Evolutionary conservation across 1,284 basidiomycete genomes (phyloP), one percentile per base, ranked within the genome.

Genomic region (Ceratobasidium sp.): DNA sequence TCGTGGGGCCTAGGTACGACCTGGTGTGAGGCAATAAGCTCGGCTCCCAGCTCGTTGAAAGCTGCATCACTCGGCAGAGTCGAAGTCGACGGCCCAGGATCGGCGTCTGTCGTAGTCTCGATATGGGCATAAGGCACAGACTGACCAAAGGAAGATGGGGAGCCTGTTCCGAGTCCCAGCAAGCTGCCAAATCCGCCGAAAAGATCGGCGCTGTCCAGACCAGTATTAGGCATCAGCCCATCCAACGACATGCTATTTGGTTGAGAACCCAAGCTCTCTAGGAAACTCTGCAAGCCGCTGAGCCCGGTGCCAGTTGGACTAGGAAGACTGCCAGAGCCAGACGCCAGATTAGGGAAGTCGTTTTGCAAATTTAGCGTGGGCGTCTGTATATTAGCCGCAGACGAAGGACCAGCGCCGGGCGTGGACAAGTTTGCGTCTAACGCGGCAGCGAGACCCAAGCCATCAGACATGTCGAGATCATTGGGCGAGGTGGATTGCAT

Each of bases 21-120:
- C 43, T 70, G 66, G 23, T 70, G 66, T 7, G 66, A 70, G 23
- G 66, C 66, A 70, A 70, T 70, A 28, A 70, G 43, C 66, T 70
- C 66, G n/a, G 66, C 66, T 47, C 66, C 66, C 2, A 70, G 18
- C 43, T 70, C 66, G 43, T 70, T 70, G 44, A 70, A 70, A n/a
- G 66, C 66, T 8, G 52, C 66, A 32, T 70, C 66, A 47, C 43
- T 58, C 18, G 66, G 41, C 28, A 21, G 52, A 49, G 41, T 30
- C 43, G 52, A 41, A 21, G 41, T 26, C 16, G 38, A 44, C 41
- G 16, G 54, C 16, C 43, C 52, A 32, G 43, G 8, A 13, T 70
- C 66, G 8, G n/a, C 41, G 54, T 70, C 66, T n/a, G n/a, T n/a
- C 26, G 66, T 70, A 16, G 66, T 13, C 32, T 70, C 66, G n/a